Evolutionary conservation across 352 stramenopile species (phyloP), one percentile per base, ranked within the genome.

Genomic region (Saprolegnia parasitica): DNA sequence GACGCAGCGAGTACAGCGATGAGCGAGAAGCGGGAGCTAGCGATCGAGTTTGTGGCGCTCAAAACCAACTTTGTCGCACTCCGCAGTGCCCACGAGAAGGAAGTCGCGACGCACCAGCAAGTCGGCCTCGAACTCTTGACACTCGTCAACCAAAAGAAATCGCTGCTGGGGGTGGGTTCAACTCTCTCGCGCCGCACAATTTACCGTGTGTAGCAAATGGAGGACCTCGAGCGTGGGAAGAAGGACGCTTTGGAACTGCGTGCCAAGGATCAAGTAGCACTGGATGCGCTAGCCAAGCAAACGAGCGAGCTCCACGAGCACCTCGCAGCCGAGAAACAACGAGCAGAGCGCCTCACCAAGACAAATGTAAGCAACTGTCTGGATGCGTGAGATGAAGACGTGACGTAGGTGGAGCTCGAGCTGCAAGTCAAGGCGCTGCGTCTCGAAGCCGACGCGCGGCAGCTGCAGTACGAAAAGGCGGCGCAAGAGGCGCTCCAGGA

Each of bases 31-130:
- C 62, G 61, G 21, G 66, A 67, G 21, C 66, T 72, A 20, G 56
- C 66, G 42, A 67, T 72, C 29, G 66, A 72, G 60, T 72, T 72
- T 24, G 58, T 72, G 8, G 60, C 66, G n/a, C 66, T 72, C 21
- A 72, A 72, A 21, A 40, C 56, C 0, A 72, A 72, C 46, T 72
- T 67, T 58, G 58, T 72, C 21, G 39, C 29, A n/a, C 20, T 78
- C 1, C 79, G 86, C n/a, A 65, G 71, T 18, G 54, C 63, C 32
- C 61, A 73, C 5, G 62, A 78, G 5, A 56, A 73, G 6, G 78
- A 89, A n/a, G 66, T 42, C 1, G 84, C 83, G 63, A 89, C 87
- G 68, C 86, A 82, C 37, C 80, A 91, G 50, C 80, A 91, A 52
- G 75, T 91, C 1, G 88, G 80, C 71, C 71, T 89, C 13, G 83